A percentile compares a stretch with the other conserved stretches of the same genome.
phyloP scores from a whole-genome alignment of 805 yeast species.

The Spathaspora boniae region DNA sequence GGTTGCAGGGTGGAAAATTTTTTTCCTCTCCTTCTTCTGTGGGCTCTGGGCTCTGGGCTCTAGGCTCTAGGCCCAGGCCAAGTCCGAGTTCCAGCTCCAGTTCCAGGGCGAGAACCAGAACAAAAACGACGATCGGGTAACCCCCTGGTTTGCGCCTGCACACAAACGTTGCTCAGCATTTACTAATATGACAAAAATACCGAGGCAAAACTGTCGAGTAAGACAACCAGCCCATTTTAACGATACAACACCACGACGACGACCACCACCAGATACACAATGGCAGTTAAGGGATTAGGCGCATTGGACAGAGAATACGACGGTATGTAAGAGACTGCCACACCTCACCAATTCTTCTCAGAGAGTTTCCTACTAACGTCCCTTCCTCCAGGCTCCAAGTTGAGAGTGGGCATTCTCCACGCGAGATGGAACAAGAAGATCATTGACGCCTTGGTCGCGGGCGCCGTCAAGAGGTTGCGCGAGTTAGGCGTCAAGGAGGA shows the following conservation, averaged over 20 bases:
- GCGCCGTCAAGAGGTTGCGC: slow-evolving; percentile 60
- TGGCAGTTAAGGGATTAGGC: slow-evolving; percentile 85
- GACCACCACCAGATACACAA: no score
- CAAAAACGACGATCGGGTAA: no score
- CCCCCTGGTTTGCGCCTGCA: no score
- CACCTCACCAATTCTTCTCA: not conserved
- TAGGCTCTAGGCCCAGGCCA: no score
- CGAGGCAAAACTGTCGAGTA: not conserved
- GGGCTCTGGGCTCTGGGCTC: no score
- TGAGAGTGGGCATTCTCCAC: slow-evolving; percentile 83
- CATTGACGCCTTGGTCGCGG: slow-evolving; percentile 75
- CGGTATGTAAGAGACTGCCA: slow-evolving; percentile 34
- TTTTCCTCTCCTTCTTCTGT: no score
- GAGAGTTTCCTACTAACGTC: slow-evolving; percentile 10
- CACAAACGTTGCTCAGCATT: not conserved
- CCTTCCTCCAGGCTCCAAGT: slow-evolving; percentile 36
- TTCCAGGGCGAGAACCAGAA: no score
- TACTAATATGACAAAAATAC: not conserved
- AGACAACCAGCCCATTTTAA: no score
- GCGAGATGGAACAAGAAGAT: slow-evolving; percentile 91
- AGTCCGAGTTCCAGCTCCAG: no score
- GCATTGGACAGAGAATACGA: slow-evolving; percentile 64
- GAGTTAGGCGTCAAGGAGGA: slow-evolving; percentile 69
- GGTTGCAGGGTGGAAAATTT: no score
- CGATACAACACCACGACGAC: no score